These are phyloP conservation scores for Orbilia quercus DNA, from an alignment of 2,329 filamentous ascomycete species.

Conservation along the genomic window DNA sequence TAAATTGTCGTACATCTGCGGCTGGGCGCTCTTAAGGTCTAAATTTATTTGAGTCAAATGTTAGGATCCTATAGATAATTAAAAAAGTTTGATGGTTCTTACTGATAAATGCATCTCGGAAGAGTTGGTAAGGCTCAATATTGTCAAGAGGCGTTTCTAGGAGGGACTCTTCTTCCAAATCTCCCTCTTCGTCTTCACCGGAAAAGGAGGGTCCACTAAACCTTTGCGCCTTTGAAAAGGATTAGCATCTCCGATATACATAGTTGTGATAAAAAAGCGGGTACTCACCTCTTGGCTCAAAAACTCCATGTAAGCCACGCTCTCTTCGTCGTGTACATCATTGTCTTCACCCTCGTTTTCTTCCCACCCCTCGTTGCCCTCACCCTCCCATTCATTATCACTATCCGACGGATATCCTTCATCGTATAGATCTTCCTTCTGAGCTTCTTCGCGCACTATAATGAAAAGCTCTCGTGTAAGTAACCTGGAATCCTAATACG, in stretches of 20 bases:
- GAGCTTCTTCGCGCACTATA: slow-evolving; percentile 85
- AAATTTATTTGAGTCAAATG: slow-evolving; percentile 60
- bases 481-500: background rate
- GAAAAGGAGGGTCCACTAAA: slow-evolving; percentile 70
- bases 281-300: slow-evolving; percentile 66
- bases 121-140: slow-evolving; percentile 91
- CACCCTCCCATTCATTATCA: slow-evolving; percentile 77
- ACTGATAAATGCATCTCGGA: slow-evolving; percentile 85
- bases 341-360: slow-evolving; percentile 76
- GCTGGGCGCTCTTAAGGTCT: slow-evolving; percentile 91
- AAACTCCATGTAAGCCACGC: slow-evolving; percentile 93
- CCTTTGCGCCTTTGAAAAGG: slow-evolving; percentile 76
- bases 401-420: slow-evolving; percentile 69
- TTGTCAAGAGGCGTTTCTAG: slow-evolving; percentile 95
- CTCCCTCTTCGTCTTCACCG: slow-evolving; percentile 78
- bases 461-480: slow-evolving; percentile 60
- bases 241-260: background rate
- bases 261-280: background rate
- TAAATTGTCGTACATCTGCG: slow-evolving; percentile 84
- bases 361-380: slow-evolving; percentile 80
- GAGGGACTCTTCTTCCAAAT: slow-evolving; percentile 90
- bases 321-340: slow-evolving; percentile 79
- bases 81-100: slow-evolving; percentile 63
- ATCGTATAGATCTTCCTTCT: slow-evolving; percentile 86
- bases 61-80: background rate